Evolutionary conservation across 176 grass and related monocot genomes (phyloP).

Genomic region (Musa troglodytarum): DNA sequence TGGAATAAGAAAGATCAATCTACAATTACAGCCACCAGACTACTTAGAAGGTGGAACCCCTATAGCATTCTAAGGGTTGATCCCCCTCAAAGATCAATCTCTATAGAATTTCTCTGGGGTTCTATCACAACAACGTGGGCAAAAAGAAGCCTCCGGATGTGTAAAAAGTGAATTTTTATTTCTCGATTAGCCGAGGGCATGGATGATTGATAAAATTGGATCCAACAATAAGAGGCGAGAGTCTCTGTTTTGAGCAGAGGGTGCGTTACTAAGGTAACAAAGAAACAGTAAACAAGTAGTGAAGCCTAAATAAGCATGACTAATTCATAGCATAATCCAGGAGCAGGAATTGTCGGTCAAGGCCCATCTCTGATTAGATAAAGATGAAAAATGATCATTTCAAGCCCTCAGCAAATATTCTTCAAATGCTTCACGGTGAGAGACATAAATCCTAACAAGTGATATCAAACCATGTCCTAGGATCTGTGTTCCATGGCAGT

Average conservation of each 20-base stretch:
- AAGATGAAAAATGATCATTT: background rate
- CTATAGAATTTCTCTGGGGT: no score
- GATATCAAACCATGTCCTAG: background rate
- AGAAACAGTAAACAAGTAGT: background rate
- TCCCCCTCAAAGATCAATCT: no score
- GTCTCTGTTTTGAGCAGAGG: no score
- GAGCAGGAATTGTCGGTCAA: background rate
- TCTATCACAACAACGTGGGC: background rate
- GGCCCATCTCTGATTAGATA: background rate
- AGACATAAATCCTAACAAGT: no score
- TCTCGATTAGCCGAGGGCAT: background rate
- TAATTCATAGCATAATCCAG: background rate
- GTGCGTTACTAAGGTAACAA: background rate
- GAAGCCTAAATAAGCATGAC: background rate
- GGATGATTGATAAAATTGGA: background rate
- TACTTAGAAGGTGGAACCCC: no score
- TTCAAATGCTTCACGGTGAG: background rate
- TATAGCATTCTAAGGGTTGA: no score
- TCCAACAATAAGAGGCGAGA: background rate
- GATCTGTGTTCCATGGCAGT: background rate
- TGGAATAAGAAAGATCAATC: no score
- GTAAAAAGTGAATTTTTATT: background rate
- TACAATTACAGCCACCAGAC: no score
- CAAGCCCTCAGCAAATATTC: background rate
- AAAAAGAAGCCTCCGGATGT: slow-evolving; percentile 3